Conservation (phyloP, 371 early-diverging fungal genomes). For the Mucor lusitanicus region DNA sequence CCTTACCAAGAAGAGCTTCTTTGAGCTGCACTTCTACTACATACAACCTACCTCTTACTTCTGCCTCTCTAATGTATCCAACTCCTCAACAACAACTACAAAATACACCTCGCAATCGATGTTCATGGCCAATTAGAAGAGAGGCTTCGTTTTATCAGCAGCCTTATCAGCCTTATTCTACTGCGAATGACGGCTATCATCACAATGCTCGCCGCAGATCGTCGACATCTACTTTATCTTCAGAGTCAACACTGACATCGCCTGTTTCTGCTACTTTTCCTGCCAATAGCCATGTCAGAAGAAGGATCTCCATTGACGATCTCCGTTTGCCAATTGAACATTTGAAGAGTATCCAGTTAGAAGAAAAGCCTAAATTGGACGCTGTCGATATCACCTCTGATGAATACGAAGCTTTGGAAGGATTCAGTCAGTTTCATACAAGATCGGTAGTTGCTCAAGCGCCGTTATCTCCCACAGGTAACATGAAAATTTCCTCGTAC, state of each 20-base stretch:
- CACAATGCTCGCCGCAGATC: constrained; percentile 9
- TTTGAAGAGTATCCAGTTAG: constrained; percentile 16
- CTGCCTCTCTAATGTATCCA: neutral
- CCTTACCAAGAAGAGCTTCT: constrained; percentile 11
- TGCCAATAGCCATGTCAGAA: constrained; percentile 1
- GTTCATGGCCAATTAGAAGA: constrained; percentile 23
- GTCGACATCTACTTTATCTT: constrained; percentile 16
- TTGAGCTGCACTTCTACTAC: neutral
- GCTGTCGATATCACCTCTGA: constrained; percentile 40
- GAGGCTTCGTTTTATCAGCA: constrained; percentile 1
- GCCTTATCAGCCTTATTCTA: neutral
- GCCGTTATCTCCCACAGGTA: neutral
- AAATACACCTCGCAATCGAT: constrained; percentile 14
- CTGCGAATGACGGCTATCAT: neutral
- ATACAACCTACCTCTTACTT: neutral
- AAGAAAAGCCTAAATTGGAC: constrained; percentile 5
- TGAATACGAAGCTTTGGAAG: constrained; percentile 51
- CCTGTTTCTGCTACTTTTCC: constrained; percentile 1
- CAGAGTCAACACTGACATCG: constrained; percentile 11
- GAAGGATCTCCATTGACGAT: constrained; percentile 30
- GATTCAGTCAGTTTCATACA: constrained; percentile 36
- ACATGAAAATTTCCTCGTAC: neutral
- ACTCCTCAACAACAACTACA: neutral
- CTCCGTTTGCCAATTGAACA: constrained; percentile 25
- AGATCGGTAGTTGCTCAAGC: constrained; percentile 1